A percentile compares a stretch with the other conserved stretches of the same genome.
phyloP scores from a whole-genome alignment of 1,139 yeast genomes.

The Candida buenavistaensis region DNA sequence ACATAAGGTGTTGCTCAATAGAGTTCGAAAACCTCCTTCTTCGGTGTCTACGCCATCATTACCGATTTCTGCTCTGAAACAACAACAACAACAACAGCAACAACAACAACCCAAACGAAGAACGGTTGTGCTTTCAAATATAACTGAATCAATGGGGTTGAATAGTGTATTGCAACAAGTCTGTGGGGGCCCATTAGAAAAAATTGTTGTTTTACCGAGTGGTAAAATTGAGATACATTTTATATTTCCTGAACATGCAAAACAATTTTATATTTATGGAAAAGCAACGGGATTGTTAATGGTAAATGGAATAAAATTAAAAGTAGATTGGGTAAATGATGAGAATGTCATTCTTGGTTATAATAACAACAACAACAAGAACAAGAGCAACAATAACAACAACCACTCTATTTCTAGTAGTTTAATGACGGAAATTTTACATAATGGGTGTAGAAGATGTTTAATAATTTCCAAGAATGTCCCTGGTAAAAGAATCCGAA shows the following conservation, averaged over 20 bases:
- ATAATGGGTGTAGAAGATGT: slow-evolving; percentile 34
- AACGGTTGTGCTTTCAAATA: slow-evolving; percentile 20
- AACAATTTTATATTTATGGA: slow-evolving; percentile 54
- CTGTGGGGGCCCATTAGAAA: slow-evolving; percentile 75
- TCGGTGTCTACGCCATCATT: too few species aligned
- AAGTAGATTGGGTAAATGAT: slow-evolving; percentile 41
- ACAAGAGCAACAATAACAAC: too few species aligned
- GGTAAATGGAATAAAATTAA: slow-evolving; percentile 56
- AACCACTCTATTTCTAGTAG: slow-evolving; percentile 24
- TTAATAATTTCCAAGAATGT: slow-evolving; percentile 32
- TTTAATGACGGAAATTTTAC: slow-evolving; percentile 28
- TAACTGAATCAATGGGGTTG: slow-evolving; percentile 35
- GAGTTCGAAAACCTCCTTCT: slow-evolving; percentile 6
- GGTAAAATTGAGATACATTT: slow-evolving; percentile 52
- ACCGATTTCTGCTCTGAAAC: slow-evolving; percentile 4
- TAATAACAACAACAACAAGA: too few species aligned
- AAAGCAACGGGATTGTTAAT: slow-evolving; percentile 54
- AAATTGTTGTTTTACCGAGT: slow-evolving; percentile 26
- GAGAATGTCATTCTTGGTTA: slow-evolving; percentile 24
- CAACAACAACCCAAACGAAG: slow-evolving; percentile 8
- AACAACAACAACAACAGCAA: not conserved
- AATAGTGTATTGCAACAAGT: slow-evolving; percentile 56
- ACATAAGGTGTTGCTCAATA: slow-evolving; percentile 8
- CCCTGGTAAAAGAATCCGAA: slow-evolving; percentile 22
- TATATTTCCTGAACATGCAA: slow-evolving; percentile 54